A percentile compares a stretch with the other conserved stretches of the same genome.
These are phyloP conservation scores for Aspergillus unguis DNA, from an alignment of 2,329 filamentous ascomycete species.

Conservation along the genomic window DNA sequence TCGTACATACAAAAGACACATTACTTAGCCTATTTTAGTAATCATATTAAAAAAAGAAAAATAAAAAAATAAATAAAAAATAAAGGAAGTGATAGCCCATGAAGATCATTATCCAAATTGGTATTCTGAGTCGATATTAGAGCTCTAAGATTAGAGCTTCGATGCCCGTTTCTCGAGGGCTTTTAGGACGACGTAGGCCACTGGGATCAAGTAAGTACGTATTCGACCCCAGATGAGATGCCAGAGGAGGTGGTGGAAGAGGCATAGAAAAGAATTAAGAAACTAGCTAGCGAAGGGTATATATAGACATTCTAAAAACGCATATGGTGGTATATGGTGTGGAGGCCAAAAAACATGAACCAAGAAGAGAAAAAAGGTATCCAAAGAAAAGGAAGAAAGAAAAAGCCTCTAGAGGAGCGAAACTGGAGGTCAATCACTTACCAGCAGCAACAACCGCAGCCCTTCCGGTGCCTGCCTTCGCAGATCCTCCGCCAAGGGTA, in stretches of 20 bases:
- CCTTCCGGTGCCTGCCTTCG: conserved; percentile 35
- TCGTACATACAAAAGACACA: too few relatives aligned
- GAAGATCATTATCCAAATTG: conserved; percentile 1
- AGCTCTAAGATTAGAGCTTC: neutral
- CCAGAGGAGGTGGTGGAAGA: neutral
- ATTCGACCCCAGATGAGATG: neutral
- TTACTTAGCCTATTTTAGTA: neutral
- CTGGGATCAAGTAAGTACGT: neutral
- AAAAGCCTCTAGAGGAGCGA: neutral
- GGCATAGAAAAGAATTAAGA: neutral
- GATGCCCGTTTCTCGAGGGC: conserved; percentile 7
- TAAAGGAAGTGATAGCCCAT: neutral
- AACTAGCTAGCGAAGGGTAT: neutral
- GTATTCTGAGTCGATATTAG: neutral
- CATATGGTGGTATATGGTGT: neutral
- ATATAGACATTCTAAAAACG: neutral
- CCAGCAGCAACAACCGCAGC: conserved; percentile 5
- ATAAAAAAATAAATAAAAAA: neutral
- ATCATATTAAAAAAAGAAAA: neutral
- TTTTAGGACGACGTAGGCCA: conserved; percentile 5
- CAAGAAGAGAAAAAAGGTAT: neutral
- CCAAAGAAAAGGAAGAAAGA: neutral
- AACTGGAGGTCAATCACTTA: neutral
- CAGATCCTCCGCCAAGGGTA: conserved; percentile 41
- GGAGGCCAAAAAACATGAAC: neutral